These are phyloP conservation scores for Diddensiella transvaalensis DNA, from an alignment of 805 yeast species.

Conservation along the genomic window DNA sequence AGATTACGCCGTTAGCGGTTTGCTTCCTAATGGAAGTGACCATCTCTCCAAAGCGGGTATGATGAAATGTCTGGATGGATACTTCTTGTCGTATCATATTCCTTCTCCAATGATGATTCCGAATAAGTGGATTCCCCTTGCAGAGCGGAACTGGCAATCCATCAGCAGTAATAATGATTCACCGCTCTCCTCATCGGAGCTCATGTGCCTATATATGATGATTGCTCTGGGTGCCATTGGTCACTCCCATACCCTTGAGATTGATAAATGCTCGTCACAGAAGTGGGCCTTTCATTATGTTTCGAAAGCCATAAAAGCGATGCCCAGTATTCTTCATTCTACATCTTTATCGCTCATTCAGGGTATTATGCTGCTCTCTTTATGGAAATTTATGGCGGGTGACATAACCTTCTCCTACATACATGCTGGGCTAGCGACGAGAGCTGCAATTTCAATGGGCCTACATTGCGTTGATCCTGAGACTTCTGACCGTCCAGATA, in stretches of 20 bases:
- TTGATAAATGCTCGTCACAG: constrained; percentile 1
- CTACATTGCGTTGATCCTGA: constrained; percentile 6
- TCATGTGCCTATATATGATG: constrained; percentile 6
- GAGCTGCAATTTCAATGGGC: constrained; percentile 11
- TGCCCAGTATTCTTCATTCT: constrained; percentile 4
- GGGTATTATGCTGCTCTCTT: neutral
- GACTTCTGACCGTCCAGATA: neutral
- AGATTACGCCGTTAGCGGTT: neutral
- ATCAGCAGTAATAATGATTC: neutral
- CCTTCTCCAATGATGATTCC: constrained; percentile 7
- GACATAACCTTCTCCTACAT: neutral
- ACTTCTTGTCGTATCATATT: constrained; percentile 1
- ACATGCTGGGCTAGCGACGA: constrained; percentile 3
- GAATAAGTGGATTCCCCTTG: constrained; percentile 6
- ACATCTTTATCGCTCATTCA: neutral
- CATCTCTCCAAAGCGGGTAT: constrained; percentile 5
- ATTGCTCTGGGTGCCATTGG: constrained; percentile 6
- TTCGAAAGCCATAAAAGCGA: neutral
- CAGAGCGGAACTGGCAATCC: constrained; percentile 2
- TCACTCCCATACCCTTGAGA: neutral
- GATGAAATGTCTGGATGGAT: constrained; percentile 7
- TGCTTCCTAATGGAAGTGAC: neutral
- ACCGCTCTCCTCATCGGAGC: neutral
- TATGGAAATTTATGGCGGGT: neutral
- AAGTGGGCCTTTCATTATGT: constrained; percentile 6